A percentile compares a stretch with the other conserved stretches of the same genome.
Evolutionary conservation across 2,329 filamentous ascomycete genomes (phyloP).

Genomic region (Aspergillus hiratsukae): DNA sequence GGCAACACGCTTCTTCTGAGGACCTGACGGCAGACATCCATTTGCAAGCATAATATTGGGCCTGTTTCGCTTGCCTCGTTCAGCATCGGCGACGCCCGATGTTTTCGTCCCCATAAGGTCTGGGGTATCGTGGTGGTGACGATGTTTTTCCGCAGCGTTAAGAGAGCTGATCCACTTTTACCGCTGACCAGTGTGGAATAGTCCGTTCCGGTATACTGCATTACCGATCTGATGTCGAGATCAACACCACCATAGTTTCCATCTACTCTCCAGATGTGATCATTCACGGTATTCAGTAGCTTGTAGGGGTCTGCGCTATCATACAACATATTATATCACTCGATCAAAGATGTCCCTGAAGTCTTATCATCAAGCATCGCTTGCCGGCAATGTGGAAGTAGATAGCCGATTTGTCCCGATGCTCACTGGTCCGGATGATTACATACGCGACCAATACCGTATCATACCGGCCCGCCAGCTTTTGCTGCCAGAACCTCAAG

Average conservation of each 20-base stretch:
- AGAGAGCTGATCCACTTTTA: constrained; percentile 7
- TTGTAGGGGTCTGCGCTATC: neutral
- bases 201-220: neutral
- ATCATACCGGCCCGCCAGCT: constrained; percentile 20
- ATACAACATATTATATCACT: neutral
- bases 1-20: neutral
- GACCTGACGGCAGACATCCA: neutral
- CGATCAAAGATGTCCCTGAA: neutral
- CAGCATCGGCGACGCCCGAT: neutral
- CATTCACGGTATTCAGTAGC: neutral
- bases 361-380: neutral
- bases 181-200: constrained; percentile 2
- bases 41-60: neutral
- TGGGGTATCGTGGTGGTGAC: neutral
- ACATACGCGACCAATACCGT: constrained; percentile 17
- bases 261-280: neutral
- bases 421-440: constrained; percentile 14
- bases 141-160: neutral
- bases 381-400: constrained; percentile 7
- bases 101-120: neutral
- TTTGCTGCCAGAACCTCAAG: constrained; percentile 18
- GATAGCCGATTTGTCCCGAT: constrained; percentile 16
- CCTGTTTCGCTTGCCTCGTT: neutral
- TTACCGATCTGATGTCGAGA: neutral
- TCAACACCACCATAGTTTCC: neutral